Conservation (phyloP, 2,329 filamentous ascomycete genomes). For the Colletotrichum salicis region DNA sequence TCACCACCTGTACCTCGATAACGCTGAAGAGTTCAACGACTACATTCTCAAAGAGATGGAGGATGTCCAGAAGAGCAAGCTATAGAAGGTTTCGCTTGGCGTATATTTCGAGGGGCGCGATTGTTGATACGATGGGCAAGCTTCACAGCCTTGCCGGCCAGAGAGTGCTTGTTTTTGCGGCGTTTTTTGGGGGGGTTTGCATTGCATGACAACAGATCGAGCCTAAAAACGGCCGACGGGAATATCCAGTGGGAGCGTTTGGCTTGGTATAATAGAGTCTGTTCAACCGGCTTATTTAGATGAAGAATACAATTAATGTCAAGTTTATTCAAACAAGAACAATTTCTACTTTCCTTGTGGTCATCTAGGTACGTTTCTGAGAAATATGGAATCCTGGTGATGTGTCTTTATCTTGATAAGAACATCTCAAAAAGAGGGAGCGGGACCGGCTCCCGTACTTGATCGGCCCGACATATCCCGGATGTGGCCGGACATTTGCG, state of each 20-base stretch:
- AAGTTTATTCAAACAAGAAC: no score
- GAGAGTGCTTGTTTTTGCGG: not conserved
- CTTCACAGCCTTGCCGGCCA: not conserved
- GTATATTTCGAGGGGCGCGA: not conserved
- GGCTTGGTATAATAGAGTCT: conserved; percentile 23
- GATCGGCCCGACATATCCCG: not conserved
- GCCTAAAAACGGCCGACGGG: conserved; percentile 25
- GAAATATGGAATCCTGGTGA: no score
- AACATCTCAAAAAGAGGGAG: not conserved
- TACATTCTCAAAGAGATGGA: conserved; percentile 64
- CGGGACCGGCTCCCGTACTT: not conserved
- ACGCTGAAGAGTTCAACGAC: conserved; percentile 67
- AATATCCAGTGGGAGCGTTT: conserved; percentile 35
- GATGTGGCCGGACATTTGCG: not conserved
- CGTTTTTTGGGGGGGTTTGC: conserved; percentile 11
- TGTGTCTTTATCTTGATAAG: no score
- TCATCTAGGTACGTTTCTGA: not conserved
- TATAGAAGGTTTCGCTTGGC: not conserved
- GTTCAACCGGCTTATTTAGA: conserved; percentile 12
- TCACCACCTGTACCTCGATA: conserved; percentile 70
- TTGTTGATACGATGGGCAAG: not conserved
- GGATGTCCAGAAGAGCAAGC: conserved; percentile 49
- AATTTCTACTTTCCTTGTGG: not conserved
- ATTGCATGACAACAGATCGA: conserved; percentile 33
- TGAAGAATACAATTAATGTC: not conserved